Percentiles rank a stretch among this genome's conserved stretches.
phyloP scores from a whole-genome alignment of 768 basidiomycete species.

The Boletus speciosus region DNA sequence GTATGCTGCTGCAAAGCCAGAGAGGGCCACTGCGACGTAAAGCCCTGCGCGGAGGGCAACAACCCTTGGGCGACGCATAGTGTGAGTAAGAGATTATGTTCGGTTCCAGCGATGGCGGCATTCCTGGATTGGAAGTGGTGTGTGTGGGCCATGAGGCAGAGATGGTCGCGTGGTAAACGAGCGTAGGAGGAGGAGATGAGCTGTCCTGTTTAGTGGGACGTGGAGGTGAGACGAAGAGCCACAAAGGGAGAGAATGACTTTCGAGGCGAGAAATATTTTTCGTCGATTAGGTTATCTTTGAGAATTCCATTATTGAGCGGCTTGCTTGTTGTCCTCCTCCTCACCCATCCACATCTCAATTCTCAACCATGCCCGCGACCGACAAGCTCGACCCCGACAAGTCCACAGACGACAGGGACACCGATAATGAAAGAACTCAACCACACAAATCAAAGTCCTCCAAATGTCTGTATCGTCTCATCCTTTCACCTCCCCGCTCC shows the following conservation, averaged over 20 bases:
- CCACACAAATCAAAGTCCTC: conserved; percentile 28
- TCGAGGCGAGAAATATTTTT: background rate
- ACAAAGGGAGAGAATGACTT: background rate
- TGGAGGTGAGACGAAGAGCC: background rate
- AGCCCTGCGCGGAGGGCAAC: conserved; percentile 9
- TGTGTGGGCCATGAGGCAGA: background rate
- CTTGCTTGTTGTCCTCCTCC: background rate
- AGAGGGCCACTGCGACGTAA: conserved; percentile 11
- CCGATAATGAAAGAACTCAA: conserved; percentile 18
- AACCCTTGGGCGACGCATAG: conserved; percentile 8
- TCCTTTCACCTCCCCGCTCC: background rate
- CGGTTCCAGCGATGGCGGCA: background rate
- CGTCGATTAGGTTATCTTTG: conserved; percentile 2
- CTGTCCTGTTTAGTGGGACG: background rate
- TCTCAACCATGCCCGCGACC: conserved; percentile 15
- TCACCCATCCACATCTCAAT: background rate
- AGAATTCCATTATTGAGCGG: background rate
- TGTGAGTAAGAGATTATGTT: background rate
- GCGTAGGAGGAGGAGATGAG: background rate
- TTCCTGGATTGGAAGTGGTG: background rate
- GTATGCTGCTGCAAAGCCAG: conserved; percentile 22
- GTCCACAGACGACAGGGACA: conserved; percentile 18
- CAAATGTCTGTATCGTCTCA: conserved; percentile 28
- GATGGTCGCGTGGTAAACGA: background rate
- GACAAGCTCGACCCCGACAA: conserved; percentile 22